These are phyloP conservation scores for Claviceps lovelessii DNA, from an alignment of 2,329 filamentous ascomycete species.

Conservation along the genomic window DNA sequence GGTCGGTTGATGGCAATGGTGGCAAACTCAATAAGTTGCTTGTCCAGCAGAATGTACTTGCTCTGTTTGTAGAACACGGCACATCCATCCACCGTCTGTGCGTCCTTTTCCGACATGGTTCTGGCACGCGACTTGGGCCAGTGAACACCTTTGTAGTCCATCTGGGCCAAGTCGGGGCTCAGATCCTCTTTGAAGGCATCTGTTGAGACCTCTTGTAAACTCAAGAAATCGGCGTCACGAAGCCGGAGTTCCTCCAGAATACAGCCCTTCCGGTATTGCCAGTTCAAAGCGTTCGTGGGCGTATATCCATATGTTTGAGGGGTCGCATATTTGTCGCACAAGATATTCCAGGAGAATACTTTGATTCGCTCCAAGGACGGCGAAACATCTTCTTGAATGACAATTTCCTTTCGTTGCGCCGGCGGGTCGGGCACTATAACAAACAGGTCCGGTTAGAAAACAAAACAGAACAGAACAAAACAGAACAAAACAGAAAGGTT, in stretches of 20 bases:
- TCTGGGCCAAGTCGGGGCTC: constrained; percentile 67
- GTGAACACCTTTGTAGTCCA: constrained; percentile 87
- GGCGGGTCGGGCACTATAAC: constrained; percentile 61
- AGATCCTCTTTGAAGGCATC: constrained; percentile 89
- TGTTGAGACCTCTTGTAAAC: constrained; percentile 83
- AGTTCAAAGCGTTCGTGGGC: constrained; percentile 63
- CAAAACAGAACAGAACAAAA: not conserved
- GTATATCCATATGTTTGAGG: constrained; percentile 79
- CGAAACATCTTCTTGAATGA: constrained; percentile 55
- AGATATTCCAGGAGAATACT: constrained; percentile 85
- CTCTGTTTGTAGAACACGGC: constrained; percentile 92
- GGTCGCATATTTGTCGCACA: constrained; percentile 89
- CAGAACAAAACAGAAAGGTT: not conserved
- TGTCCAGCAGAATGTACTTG: constrained; percentile 89
- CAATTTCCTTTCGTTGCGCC: constrained; percentile 58
- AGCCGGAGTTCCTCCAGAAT: constrained; percentile 72
- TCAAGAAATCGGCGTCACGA: constrained; percentile 76
- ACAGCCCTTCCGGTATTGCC: constrained; percentile 72
- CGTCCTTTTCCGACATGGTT: constrained; percentile 83
- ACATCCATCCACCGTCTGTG: constrained; percentile 84
- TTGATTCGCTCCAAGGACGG: constrained; percentile 56
- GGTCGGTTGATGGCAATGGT: constrained; percentile 85
- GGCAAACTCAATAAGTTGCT: constrained; percentile 84
- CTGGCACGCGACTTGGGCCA: constrained; percentile 81
- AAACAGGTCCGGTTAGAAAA: constrained; percentile 10